phyloP scores from a whole-genome alignment of 805 yeast species.

The Isabelozyma gotoi region DNA sequence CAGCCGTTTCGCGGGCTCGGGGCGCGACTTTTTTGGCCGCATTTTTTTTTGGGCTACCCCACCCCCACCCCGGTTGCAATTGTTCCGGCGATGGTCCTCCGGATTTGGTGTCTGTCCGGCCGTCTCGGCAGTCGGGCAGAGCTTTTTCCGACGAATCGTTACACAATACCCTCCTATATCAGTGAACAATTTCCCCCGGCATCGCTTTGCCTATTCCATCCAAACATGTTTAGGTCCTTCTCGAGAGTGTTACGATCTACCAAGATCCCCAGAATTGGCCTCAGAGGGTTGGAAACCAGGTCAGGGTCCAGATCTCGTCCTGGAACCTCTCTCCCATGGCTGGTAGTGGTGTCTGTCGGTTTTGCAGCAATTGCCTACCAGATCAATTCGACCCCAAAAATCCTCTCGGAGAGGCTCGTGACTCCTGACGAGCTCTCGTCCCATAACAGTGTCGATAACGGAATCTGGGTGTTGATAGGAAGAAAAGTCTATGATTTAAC shows the following conservation, averaged over 20 bases:
- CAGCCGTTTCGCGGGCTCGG: no score
- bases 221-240: not conserved
- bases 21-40: no score
- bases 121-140: no score
- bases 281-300: not conserved
- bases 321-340: not conserved
- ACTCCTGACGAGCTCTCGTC: slow-evolving; percentile 5
- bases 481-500: slow-evolving; percentile 34
- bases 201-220: not conserved
- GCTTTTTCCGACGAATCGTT: no score
- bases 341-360: not conserved
- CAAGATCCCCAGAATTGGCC: no score
- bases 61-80: not conserved
- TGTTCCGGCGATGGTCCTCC: not conserved
- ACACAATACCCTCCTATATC: no score
- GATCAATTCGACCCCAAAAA: not conserved
- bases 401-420: not conserved
- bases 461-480: slow-evolving; percentile 28
- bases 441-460: slow-evolving; percentile 6
- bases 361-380: slow-evolving; percentile 2
- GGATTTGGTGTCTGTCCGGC: no score
- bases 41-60: not conserved
- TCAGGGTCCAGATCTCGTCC: no score
- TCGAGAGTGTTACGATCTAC: not conserved
- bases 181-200: no score